A percentile compares a stretch with the other conserved stretches of the same genome.
Conservation (phyloP, 2,329 filamentous ascomycete species). For the Lizonia empirigonia region DNA sequence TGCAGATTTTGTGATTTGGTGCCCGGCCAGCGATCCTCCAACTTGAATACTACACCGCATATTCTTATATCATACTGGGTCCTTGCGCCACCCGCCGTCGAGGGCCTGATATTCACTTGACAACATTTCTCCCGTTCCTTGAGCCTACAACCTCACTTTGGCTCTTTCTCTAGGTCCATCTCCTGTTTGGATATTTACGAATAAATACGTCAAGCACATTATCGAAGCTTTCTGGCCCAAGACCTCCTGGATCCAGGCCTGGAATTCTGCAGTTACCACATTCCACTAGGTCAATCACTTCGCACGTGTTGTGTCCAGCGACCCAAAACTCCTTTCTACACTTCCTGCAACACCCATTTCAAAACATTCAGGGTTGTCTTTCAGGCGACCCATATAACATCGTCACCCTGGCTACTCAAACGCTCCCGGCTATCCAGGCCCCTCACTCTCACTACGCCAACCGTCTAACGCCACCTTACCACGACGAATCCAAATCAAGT, state of each 20-base stretch:
- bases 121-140: slow-evolving; percentile 12
- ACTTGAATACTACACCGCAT: slow-evolving; percentile 36
- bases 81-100: slow-evolving; percentile 31
- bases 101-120: slow-evolving; percentile 25
- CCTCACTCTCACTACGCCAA: slow-evolving; percentile 42
- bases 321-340: not conserved
- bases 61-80: slow-evolving; percentile 39
- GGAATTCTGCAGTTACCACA: slow-evolving; percentile 4
- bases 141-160: slow-evolving; percentile 22
- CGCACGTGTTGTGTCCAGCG: not conserved
- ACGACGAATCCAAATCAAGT: slow-evolving; percentile 37
- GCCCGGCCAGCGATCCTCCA: slow-evolving; percentile 32
- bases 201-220: slow-evolving; percentile 1
- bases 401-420: slow-evolving; percentile 49
- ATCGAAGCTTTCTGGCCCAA: not conserved
- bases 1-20: slow-evolving; percentile 38
- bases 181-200: not conserved
- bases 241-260: slow-evolving; percentile 3
- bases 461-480: slow-evolving; percentile 41
- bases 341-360: not conserved
- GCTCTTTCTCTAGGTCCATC: slow-evolving; percentile 7
- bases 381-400: slow-evolving; percentile 10
- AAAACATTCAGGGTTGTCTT: slow-evolving; percentile 13
- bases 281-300: not conserved
- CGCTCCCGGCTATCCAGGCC: slow-evolving; percentile 43